Conservation (phyloP, 768 basidiomycete genomes). For the Nidularia pulvinata region DNA sequence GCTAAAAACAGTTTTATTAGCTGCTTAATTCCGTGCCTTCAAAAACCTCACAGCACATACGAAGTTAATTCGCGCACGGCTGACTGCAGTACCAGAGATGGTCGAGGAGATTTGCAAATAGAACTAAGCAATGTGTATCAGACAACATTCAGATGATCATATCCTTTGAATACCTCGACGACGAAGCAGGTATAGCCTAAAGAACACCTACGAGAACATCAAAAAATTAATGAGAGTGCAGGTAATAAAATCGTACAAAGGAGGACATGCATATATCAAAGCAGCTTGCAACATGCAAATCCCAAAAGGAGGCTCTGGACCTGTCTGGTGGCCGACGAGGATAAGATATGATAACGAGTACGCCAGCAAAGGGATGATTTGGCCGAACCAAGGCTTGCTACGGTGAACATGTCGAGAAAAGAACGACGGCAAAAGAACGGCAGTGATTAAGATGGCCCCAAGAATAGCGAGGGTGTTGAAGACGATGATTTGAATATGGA, state of each 20-base stretch:
- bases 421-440: not conserved
- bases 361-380: slow-evolving; percentile 15
- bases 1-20: not conserved
- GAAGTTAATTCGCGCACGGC: not conserved
- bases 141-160: not conserved
- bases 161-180: not conserved
- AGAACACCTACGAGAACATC: not conserved
- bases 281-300: slow-evolving; percentile 19
- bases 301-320: slow-evolving; percentile 14
- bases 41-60: no score
- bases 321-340: slow-evolving; percentile 14
- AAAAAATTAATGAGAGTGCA: not conserved
- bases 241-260: slow-evolving; percentile 11
- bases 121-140: not conserved
- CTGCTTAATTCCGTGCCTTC: not conserved
- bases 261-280: slow-evolving; percentile 18
- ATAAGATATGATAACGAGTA: slow-evolving; percentile 18
- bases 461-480: not conserved
- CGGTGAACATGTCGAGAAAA: slow-evolving; percentile 2
- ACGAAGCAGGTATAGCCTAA: not conserved
- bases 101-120: slow-evolving; percentile 1
- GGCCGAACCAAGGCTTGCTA: slow-evolving; percentile 12
- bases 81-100: not conserved
- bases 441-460: not conserved
- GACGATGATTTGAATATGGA: no score